Evolutionary conservation across 768 basidiomycete species (phyloP).

Genomic region (Amylocystis lapponica): DNA sequence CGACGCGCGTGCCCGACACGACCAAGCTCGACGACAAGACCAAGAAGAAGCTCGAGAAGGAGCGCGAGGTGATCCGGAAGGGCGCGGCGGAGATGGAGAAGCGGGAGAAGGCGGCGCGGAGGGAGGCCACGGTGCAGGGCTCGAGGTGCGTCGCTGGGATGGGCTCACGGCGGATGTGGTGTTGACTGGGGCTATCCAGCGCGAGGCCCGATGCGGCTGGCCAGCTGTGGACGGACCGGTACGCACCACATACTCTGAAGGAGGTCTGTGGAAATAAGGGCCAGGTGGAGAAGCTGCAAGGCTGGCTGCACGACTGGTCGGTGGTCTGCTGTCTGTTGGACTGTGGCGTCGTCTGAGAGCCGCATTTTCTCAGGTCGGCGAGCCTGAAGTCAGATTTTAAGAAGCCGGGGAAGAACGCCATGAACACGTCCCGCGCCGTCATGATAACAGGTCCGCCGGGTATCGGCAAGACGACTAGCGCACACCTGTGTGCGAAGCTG

Average conservation of each 20-base stretch:
- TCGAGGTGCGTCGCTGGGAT: neutral
- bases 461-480: conserved; percentile 96
- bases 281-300: conserved; percentile 80
- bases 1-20: conserved; percentile 43
- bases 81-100: conserved; percentile 77
- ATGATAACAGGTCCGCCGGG: conserved; percentile 93
- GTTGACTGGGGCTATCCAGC: neutral
- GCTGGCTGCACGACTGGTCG: conserved; percentile 87
- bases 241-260: conserved; percentile 82
- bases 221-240: conserved; percentile 93
- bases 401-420: conserved; percentile 88
- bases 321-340: conserved; percentile 12
- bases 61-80: conserved; percentile 65
- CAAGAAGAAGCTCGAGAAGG: conserved; percentile 74
- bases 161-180: neutral
- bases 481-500: conserved; percentile 87
- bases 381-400: conserved; percentile 78
- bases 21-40: conserved; percentile 61
- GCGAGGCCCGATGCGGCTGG: conserved; percentile 21
- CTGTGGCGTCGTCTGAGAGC: neutral
- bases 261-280: conserved; percentile 96
- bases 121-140: conserved; percentile 22
- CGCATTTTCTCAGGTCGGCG: conserved; percentile 48
- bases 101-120: conserved; percentile 53
- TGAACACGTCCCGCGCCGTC: conserved; percentile 82